Evolutionary conservation across 148 eudicot genomes (phyloP).

Genomic region (Pouteria glomerata): DNA sequence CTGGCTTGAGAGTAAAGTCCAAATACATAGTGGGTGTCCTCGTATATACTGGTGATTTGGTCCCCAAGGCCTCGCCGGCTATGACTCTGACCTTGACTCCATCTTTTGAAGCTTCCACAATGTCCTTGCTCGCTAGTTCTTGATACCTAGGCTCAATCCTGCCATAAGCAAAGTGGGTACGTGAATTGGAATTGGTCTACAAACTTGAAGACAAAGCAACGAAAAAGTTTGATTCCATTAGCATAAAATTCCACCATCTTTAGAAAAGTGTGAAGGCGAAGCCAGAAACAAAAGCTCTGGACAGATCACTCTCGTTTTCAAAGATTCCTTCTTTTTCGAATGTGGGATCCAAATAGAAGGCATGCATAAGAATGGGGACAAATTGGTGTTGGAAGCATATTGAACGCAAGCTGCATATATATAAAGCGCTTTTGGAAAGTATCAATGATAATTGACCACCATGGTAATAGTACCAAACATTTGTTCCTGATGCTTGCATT

Average conservation of each 20-base stretch:
- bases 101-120: conserved; percentile 45
- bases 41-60: conserved; percentile 51
- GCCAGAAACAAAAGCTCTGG: not conserved
- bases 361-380: too few relatives aligned
- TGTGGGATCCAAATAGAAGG: not conserved
- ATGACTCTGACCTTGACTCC: conserved; percentile 68
- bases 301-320: not conserved
- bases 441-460: not conserved
- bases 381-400: conserved; percentile 1
- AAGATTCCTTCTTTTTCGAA: not conserved
- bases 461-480: not conserved
- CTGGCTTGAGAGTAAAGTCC: conserved; percentile 72
- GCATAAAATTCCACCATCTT: not conserved
- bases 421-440: conserved; percentile 4
- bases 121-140: conserved; percentile 55
- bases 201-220: not conserved
- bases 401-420: not conserved
- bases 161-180: not conserved
- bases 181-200: not conserved
- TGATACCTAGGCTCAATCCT: conserved; percentile 91
- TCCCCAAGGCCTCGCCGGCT: conserved; percentile 82
- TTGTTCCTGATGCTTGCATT: too few relatives aligned
- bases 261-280: not conserved
- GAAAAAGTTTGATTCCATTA: not conserved
- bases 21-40: conserved; percentile 77